phyloP scores from a whole-genome alignment of 2,329 filamentous ascomycete genomes.

The Aspergillus ibericus region DNA sequence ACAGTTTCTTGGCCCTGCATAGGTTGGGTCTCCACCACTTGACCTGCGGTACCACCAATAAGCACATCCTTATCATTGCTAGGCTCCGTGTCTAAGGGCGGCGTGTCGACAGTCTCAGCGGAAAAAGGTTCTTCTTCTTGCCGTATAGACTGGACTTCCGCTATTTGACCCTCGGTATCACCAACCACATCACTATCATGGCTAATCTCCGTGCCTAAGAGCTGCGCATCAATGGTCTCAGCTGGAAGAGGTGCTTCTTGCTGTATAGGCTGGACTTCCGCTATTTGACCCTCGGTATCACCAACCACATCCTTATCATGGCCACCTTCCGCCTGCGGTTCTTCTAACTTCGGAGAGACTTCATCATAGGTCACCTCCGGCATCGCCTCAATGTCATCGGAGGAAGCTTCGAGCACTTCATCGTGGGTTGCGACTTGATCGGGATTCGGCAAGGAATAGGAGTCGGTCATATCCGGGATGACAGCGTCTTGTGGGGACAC shows the following conservation, averaged over 20 bases:
- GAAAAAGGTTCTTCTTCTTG: neutral
- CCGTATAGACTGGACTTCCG: slow-evolving; percentile 1
- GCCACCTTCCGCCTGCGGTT: neutral
- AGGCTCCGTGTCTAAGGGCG: no score
- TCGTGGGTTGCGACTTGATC: neutral
- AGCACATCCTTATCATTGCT: neutral
- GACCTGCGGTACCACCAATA: no score
- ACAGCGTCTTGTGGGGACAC: slow-evolving; percentile 15
- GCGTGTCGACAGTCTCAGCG: no score
- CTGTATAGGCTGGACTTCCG: slow-evolving; percentile 1
- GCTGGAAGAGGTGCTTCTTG: neutral
- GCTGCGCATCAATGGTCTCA: neutral
- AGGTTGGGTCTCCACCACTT: no score
- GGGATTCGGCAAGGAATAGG: neutral
- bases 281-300: neutral
- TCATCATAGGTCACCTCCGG: neutral
- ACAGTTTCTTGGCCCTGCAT: neutral
- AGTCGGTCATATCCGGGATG: slow-evolving; percentile 8
- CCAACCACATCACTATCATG: neutral
- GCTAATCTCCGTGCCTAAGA: neutral
- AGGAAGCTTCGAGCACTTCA: neutral
- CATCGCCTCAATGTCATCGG: neutral
- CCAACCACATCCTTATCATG: neutral
- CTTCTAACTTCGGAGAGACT: neutral
- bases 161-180: neutral